Base-by-base conservation (phyloP, 768 basidiomycete genomes). In the Lentinula detonsa region DNA sequence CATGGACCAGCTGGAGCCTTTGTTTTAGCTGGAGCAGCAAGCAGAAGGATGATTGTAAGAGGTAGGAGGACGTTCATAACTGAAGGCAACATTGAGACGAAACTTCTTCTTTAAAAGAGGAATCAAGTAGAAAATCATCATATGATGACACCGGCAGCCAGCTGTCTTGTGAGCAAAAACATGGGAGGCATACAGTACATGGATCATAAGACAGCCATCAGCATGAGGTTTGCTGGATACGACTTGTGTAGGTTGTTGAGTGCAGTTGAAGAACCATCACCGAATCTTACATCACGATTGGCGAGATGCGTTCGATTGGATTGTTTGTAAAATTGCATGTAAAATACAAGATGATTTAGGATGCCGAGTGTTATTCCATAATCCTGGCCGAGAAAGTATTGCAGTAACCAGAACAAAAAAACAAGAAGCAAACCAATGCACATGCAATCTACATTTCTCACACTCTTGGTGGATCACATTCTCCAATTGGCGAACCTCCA, bases 1-100 rank as follows among this genome's bases (percentile, higher is more conserved):
- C 78, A 79, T 54, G 77, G 74, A 16, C 78, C 78, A 35, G 61
- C 55, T 1, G 78, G 78, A 9, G 77, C 78, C 42, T 69, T 50
- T 10, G 66, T 70, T 18, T 5, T 35, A 3, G 39, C 37, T 39
- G 50, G 33, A 21, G 46, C 15, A 39, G 37, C 18, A n/a, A 54
- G 33, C 16, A 50, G 45, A 40, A 56, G 4, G 23, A 21, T 9
- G 23, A 31, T 15, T 21, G 53, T 11, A 9, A 40, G 37, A 37
- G 18, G 55, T 9, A 56, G 4, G 21, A 34, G 11, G 23, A 3
- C 10, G 3, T 23, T 23, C 46, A 48, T 48, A 2, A 18, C 39
- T 34, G 31, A 1, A 10, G 13, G 16, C 5, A 9, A 18, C 5
- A n/a, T 34, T 52, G 21, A 21, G 21, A 21, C 7, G n/a, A n/a